A percentile compares a stretch with the other conserved stretches of the same genome.
These are phyloP conservation scores for Aspergillus cristatus DNA, from an alignment of 495 filamentous ascomycete species.

Conservation along the genomic window DNA sequence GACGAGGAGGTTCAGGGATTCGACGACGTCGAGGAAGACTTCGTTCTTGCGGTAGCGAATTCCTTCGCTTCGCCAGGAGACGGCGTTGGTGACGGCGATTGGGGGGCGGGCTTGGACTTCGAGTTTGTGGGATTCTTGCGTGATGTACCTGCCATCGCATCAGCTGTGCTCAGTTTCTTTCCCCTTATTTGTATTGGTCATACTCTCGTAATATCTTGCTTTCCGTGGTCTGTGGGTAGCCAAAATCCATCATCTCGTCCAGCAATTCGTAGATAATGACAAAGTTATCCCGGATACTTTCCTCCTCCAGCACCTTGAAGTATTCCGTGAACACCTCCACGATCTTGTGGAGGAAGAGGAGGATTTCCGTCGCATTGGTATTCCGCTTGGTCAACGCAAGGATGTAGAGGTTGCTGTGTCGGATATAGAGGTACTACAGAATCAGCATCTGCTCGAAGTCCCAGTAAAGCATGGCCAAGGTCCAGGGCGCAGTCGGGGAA, in stretches of 20 bases:
- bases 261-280: constrained; percentile 98
- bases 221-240: constrained; percentile 98
- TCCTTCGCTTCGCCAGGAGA: constrained; percentile 95
- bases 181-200: constrained; percentile 7
- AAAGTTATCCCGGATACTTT: constrained; percentile 99
- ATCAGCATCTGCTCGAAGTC: background rate
- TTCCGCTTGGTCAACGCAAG: constrained; percentile 98
- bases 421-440: constrained; percentile 92
- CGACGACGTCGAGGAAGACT: constrained; percentile 95
- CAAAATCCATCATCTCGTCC: constrained; percentile 99
- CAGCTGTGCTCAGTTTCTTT: constrained; percentile 7
- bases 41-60: constrained; percentile 99
- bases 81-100: constrained; percentile 97
- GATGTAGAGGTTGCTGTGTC: constrained; percentile 98
- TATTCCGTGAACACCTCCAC: constrained; percentile 99
- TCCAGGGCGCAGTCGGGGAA: too few species aligned
- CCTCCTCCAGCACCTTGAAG: constrained; percentile 98
- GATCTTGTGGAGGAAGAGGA: constrained; percentile 95
- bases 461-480: background rate
- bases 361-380: constrained; percentile 96
- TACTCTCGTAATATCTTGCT: constrained; percentile 97
- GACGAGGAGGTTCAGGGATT: constrained; percentile 93
- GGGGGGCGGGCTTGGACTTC: constrained; percentile 98
- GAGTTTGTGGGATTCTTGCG: constrained; percentile 97
- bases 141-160: constrained; percentile 64